phyloP scores from a whole-genome alignment of 2,329 filamentous ascomycete species.

The Sarocladium kiliense region DNA sequence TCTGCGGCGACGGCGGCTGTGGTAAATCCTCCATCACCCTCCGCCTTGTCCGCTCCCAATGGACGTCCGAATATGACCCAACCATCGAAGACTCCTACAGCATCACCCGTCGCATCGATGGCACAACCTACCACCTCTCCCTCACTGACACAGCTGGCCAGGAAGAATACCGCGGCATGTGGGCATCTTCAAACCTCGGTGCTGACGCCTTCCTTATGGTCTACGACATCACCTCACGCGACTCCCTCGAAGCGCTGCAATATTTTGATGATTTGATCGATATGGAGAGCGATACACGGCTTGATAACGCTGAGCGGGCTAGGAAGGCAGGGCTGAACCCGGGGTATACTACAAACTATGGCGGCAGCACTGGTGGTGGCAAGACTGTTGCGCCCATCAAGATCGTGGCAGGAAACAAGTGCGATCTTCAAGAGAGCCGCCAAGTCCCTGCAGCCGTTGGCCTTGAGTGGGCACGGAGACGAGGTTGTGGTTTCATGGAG shows the following conservation, averaged over 20 bases:
- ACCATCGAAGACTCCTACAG: slow-evolving; percentile 83
- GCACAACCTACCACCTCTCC: slow-evolving; percentile 71
- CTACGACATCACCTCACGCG: slow-evolving; percentile 74
- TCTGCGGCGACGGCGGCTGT: slow-evolving; percentile 81
- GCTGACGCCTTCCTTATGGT: slow-evolving; percentile 82
- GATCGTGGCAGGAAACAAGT: slow-evolving; percentile 83
- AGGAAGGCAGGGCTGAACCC: slow-evolving; percentile 35
- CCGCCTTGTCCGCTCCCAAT: slow-evolving; percentile 74
- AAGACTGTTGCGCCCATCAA: slow-evolving; percentile 67
- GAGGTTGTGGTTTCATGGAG: slow-evolving; percentile 83
- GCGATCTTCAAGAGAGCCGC: slow-evolving; percentile 67
- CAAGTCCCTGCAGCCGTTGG: slow-evolving; percentile 66
- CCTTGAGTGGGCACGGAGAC: slow-evolving; percentile 69
- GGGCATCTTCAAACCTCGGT: slow-evolving; percentile 72
- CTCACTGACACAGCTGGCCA: slow-evolving; percentile 85
- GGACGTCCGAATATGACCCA: slow-evolving; percentile 79
- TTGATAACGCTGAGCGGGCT: slow-evolving; percentile 56
- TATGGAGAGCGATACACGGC: slow-evolving; percentile 68
- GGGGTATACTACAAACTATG: slow-evolving; percentile 19
- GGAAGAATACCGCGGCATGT: slow-evolving; percentile 84
- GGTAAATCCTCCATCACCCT: slow-evolving; percentile 83
- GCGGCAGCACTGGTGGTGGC: slow-evolving; percentile 29
- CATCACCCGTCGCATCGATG: slow-evolving; percentile 74
- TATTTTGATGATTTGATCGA: slow-evolving; percentile 82
- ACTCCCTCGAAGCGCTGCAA: slow-evolving; percentile 64